Percentiles rank a stretch among this genome's conserved stretches.
Conservation (phyloP, 768 basidiomycete genomes). For the Panus rudis region DNA sequence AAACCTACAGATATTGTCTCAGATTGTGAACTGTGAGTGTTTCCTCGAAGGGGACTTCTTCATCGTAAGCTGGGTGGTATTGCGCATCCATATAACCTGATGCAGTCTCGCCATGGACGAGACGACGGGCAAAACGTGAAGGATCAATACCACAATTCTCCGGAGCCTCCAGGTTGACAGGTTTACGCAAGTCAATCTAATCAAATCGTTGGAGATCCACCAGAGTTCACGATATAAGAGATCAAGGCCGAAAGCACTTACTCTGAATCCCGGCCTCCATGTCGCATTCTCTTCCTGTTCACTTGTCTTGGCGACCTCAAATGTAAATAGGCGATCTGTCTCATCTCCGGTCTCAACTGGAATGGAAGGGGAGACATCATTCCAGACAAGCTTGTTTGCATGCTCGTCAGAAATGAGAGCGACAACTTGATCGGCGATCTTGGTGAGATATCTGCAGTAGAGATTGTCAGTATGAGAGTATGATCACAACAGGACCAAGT, state of each 20-base stretch:
- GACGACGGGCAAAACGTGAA: conserved; percentile 4
- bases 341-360: conserved; percentile 24
- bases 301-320: conserved; percentile 46
- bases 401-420: conserved; percentile 46
- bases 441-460: conserved; percentile 45
- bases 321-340: conserved; percentile 43
- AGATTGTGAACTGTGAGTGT: neutral
- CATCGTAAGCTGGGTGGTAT: neutral
- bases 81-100: conserved; percentile 2
- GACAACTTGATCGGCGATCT: conserved; percentile 49
- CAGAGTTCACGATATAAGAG: neutral
- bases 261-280: conserved; percentile 38
- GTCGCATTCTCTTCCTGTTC: conserved; percentile 48
- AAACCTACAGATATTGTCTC: conserved; percentile 1
- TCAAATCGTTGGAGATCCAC: too few relatives aligned
- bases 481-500: neutral
- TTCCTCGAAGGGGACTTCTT: neutral
- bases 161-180: too few relatives aligned
- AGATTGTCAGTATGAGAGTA: neutral
- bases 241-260: conserved; percentile 14
- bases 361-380: conserved; percentile 22
- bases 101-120: conserved; percentile 6
- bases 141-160: too few relatives aligned
- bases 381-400: conserved; percentile 38
- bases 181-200: too few relatives aligned